Conservation (phyloP, 768 basidiomycete genomes). For the Agaricus blazei region DNA sequence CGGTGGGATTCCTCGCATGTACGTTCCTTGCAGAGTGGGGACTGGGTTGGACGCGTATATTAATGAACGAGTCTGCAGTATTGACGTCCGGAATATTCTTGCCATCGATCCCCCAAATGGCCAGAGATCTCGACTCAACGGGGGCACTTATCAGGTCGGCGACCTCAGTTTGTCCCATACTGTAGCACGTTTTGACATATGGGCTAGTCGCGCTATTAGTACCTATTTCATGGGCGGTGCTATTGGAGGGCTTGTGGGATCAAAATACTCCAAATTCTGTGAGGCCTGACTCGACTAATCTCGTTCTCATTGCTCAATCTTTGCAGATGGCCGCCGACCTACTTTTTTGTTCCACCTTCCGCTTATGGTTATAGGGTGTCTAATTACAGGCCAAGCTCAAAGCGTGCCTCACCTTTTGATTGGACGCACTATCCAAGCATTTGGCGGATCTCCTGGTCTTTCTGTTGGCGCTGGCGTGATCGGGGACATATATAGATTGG, state of each 20-base stretch:
- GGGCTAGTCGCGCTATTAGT: slow-evolving; percentile 23
- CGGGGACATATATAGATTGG: slow-evolving; percentile 56
- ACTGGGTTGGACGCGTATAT: neutral
- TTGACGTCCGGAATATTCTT: slow-evolving; percentile 21
- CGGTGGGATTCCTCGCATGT: slow-evolving; percentile 63
- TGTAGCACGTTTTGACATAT: neutral
- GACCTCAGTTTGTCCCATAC: neutral
- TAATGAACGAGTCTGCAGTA: slow-evolving; percentile 1
- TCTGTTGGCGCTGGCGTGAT: slow-evolving; percentile 52
- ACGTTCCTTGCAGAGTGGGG: slow-evolving; percentile 7
- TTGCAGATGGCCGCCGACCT: slow-evolving; percentile 52
- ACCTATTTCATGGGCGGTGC: slow-evolving; percentile 25
- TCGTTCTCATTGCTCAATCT: neutral
- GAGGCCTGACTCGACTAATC: neutral
- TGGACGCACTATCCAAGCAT: slow-evolving; percentile 57
- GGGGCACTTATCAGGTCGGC: slow-evolving; percentile 16
- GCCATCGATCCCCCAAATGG: slow-evolving; percentile 21
- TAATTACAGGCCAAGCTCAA: slow-evolving; percentile 47
- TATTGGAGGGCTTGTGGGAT: slow-evolving; percentile 22
- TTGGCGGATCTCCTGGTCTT: slow-evolving; percentile 51
- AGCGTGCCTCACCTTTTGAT: slow-evolving; percentile 43
- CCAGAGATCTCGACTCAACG: slow-evolving; percentile 19
- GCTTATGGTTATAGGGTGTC: slow-evolving; percentile 49
- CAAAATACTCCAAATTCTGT: slow-evolving; percentile 30
- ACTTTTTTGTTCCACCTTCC: slow-evolving; percentile 58